phyloP scores from a whole-genome alignment of 2,329 filamentous ascomycete species.

The Pseudogymnoascus sp. region DNA sequence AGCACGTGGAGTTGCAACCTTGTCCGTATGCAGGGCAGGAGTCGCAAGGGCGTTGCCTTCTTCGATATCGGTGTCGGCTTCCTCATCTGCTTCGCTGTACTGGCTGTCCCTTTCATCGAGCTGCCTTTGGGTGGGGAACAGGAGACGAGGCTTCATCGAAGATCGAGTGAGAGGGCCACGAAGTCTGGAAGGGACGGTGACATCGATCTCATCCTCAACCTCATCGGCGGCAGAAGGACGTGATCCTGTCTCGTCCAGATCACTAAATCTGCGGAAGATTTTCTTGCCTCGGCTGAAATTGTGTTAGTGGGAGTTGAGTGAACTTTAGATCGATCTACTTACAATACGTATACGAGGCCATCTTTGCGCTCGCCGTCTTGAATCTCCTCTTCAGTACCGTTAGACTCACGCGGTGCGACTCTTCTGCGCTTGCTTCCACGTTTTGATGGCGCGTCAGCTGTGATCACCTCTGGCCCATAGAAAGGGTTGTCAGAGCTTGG shows the following conservation, averaged over 20 bases:
- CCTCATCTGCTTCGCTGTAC: conserved; percentile 50
- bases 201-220: conserved; percentile 27
- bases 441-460: conserved; percentile 33
- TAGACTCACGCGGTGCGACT: conserved; percentile 30
- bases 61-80: conserved; percentile 41
- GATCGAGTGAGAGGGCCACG: conserved; percentile 51
- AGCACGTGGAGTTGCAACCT: conserved; percentile 42
- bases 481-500: conserved; percentile 65
- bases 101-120: conserved; percentile 20
- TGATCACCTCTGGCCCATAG: conserved; percentile 34
- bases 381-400: conserved; percentile 19
- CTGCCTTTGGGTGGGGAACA: conserved; percentile 48
- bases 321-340: conserved; percentile 36
- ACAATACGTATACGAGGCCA: conserved; percentile 71
- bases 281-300: conserved; percentile 64
- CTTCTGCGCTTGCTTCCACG: conserved; percentile 47
- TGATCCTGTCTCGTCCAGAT: conserved; percentile 24
- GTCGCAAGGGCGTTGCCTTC: conserved; percentile 30
- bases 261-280: conserved; percentile 54
- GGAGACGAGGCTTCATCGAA: conserved; percentile 61
- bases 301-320: conserved; percentile 20
- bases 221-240: conserved; percentile 16
- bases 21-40: conserved; percentile 6
- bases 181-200: conserved; percentile 27
- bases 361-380: conserved; percentile 52